These are phyloP conservation scores for Suhomyces kilbournensis DNA, from an alignment of 805 yeast species.

Conservation along the genomic window DNA sequence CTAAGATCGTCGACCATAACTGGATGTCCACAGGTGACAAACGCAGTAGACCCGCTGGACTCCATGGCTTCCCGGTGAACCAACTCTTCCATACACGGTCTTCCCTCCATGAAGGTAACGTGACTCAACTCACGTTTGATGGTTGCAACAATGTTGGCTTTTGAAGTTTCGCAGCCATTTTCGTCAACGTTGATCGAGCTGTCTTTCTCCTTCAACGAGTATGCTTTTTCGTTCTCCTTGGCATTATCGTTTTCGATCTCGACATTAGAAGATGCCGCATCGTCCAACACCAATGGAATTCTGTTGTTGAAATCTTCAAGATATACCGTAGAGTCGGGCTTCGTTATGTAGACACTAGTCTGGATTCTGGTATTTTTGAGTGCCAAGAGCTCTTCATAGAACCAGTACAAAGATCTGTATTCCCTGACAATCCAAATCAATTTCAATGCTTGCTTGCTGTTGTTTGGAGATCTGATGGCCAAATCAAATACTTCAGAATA, in stretches of 20 bases:
- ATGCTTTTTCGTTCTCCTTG: not conserved
- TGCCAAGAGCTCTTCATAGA: conserved; percentile 38
- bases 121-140: conserved; percentile 18
- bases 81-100: conserved; percentile 9
- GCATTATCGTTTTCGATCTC: not conserved
- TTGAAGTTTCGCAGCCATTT: not conserved
- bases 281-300: not conserved
- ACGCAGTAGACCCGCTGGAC: conserved; percentile 16
- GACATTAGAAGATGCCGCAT: not conserved
- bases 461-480: conserved; percentile 17
- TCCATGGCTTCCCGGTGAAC: conserved; percentile 9
- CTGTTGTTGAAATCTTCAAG: conserved; percentile 1
- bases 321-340: conserved; percentile 16
- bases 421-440: conserved; percentile 65
- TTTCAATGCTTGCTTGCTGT: conserved; percentile 26
- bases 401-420: conserved; percentile 48
- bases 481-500: conserved; percentile 37
- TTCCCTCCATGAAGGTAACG: conserved; percentile 39
- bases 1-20: conserved; percentile 57
- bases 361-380: conserved; percentile 26
- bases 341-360: conserved; percentile 26
- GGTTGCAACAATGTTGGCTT: conserved; percentile 1
- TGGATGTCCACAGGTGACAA: conserved; percentile 33
- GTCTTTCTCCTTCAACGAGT: not conserved
- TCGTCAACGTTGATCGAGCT: not conserved